These are phyloP conservation scores for Pythium rhizo-oryzae DNA, from an alignment of 352 stramenopile species.

Conservation along the genomic window DNA sequence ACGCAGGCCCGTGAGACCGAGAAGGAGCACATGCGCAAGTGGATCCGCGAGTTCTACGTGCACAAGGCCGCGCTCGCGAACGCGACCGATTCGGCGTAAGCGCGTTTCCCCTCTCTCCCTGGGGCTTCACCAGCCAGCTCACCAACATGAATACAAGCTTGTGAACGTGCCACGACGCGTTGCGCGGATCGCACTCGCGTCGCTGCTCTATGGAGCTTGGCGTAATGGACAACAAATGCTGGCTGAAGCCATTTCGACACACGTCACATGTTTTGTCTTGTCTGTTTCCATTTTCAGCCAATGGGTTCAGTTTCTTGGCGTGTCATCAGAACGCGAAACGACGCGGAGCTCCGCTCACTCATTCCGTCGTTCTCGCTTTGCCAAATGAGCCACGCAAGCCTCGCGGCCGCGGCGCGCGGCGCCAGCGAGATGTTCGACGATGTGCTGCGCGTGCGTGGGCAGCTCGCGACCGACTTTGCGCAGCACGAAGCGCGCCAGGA, in stretches of 20 bases:
- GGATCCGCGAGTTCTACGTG: conserved; percentile 44
- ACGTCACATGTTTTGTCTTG: neutral
- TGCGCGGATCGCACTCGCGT: neutral
- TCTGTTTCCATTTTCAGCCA: neutral
- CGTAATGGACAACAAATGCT: no score
- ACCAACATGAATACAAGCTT: no score
- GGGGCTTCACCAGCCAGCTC: no score
- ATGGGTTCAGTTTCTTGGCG: neutral
- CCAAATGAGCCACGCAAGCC: conserved; percentile 18
- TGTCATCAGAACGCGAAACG: neutral
- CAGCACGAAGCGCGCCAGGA: conserved; percentile 50
- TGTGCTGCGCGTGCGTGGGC: conserved; percentile 38
- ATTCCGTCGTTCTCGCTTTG: neutral
- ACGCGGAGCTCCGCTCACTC: no score
- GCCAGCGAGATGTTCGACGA: conserved; percentile 53
- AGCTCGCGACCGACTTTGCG: conserved; percentile 44
- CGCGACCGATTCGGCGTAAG: neutral
- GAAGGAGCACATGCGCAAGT: conserved; percentile 80
- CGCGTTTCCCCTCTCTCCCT: no score
- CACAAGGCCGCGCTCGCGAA: neutral
- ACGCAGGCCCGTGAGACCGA: conserved; percentile 70
- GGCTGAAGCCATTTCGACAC: neutral
- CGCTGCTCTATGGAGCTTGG: no score
- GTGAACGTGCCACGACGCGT: no score
- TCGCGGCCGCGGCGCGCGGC: conserved; percentile 22